Evolutionary conservation across 192 early-diverging fungal genomes (phyloP), one percentile per base, ranked within the genome.

Genomic region (Coemansia aciculifera): DNA sequence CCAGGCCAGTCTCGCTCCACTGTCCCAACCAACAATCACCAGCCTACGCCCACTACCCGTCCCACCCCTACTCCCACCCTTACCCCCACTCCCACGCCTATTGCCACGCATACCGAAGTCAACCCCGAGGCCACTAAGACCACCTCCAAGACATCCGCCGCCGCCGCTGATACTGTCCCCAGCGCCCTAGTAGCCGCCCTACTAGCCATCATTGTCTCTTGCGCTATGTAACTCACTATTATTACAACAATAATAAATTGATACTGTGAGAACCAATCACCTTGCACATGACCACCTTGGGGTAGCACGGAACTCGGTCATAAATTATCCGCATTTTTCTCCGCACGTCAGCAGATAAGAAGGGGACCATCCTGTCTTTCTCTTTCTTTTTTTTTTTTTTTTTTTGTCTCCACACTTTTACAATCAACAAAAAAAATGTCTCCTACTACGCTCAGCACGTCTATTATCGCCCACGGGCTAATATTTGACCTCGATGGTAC

Each of bases 401-500:
- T n/a, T 27, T 21, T 7, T 51, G 15, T 56, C 12, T 5, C 12
- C 13, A 29, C 27, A 11, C 10, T 12, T 27, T 62, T 37, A 23
- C 7, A 38, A 21, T 21, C 5, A 11, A 42, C 21, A 42, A 27
- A 27, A 27, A 27, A 27, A 27, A 63, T 63, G 40, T 13, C 54
- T 13, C 32, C 39, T 9, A 46, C 54, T 19, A 59, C 46, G 1
- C 23, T 64, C 4, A 17, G 2, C 12, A 38, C 21, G 6, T 19
- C 32, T 13, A 57, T 57, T 3, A 8, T 42, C 0, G 62, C 67
- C 19, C 51, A 61, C 2, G 73, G 52, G 0, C 43, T 66, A 0
- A 42, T 75, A 0, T 75, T 75, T 21, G 73, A 75, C 51, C 67
- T 75, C 0, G 73, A 75, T 57, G 73, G 73, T 9, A 75, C 73